Evolutionary conservation across 306 rosid genomes (phyloP), one percentile per base, ranked within the genome.

Genomic region (Mimosa pudica): DNA sequence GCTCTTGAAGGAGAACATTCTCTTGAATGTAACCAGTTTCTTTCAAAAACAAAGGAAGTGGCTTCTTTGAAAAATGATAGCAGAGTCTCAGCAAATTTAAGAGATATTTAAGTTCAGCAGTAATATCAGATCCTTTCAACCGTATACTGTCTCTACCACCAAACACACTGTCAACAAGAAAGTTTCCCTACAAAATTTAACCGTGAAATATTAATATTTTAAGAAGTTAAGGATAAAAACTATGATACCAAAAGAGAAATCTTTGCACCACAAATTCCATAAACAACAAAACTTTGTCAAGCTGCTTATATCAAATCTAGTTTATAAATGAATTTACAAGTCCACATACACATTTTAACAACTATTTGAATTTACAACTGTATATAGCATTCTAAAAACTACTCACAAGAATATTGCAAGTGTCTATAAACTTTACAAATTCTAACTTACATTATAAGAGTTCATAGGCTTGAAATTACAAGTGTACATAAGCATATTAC

Each of bases 1-100:
- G 88, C 84, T 95, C 97, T 81, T 91, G 98, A 82, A 93, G 91
- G 79, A 95, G 90, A 65, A 95, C 97, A 87, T 90, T 85, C 74
- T 90, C 94, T 74, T 80, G 76, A 20, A 85, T 79, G 83, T 89
- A 92, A 17, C 98, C 97, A 64, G 93, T 91, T 87, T 93, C 97
- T 85, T 95, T 90, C 51, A 95, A 80, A 89, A 93, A 93, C 78
- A 88, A 62, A 24, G 89, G 92, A 81, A 93, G 91, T 20, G 93
- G 92, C 73, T 93, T 95, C 86, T 93, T 95, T 9, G 97, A 95
- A 78, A 91, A 95, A 80, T 95, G 99, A 97, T 98, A 95, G 76
- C 99, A 95, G 44, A 91, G 78, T 13, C 94, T 90, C 93, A 95
- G 77, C 85, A 95, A 91, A 57, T 86, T 84, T 30, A 93, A 83